Evolutionary conservation across 2,329 filamentous ascomycete species (phyloP).

Genomic region (Aspergillus niger): DNA sequence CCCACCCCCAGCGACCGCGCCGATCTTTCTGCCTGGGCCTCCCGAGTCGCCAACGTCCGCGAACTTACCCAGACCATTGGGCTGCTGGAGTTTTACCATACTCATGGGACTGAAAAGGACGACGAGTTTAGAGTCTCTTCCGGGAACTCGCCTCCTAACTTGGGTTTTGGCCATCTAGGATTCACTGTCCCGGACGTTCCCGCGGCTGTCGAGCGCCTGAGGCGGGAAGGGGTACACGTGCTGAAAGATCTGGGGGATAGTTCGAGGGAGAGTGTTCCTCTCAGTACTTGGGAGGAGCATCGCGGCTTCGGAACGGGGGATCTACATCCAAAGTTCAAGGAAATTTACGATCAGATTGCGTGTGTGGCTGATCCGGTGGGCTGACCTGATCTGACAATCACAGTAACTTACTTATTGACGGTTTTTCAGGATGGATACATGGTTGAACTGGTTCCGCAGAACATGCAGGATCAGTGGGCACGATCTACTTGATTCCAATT

Average conservation of each 20-base stretch:
- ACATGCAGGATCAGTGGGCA: neutral
- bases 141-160: conserved; percentile 37
- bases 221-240: conserved; percentile 32
- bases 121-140: conserved; percentile 25
- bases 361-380: conserved; percentile 45
- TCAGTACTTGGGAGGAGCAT: conserved; percentile 38
- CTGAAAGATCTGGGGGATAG: conserved; percentile 39
- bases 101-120: conserved; percentile 38
- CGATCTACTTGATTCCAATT: too few species aligned
- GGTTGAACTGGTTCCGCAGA: conserved; percentile 13
- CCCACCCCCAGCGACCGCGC: conserved; percentile 30
- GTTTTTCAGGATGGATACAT: conserved; percentile 36
- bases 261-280: conserved; percentile 31
- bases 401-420: neutral
- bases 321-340: conserved; percentile 37
- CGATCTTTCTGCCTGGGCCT: conserved; percentile 33
- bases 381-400: conserved; percentile 11
- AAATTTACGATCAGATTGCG: conserved; percentile 39
- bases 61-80: conserved; percentile 36
- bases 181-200: conserved; percentile 43
- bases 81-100: conserved; percentile 40
- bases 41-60: conserved; percentile 27
- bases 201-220: conserved; percentile 33
- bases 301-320: conserved; percentile 35
- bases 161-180: conserved; percentile 43